These are phyloP conservation scores for Parmales sp. DNA, from an alignment of 108 stramenopile species.

Conservation along the genomic window DNA sequence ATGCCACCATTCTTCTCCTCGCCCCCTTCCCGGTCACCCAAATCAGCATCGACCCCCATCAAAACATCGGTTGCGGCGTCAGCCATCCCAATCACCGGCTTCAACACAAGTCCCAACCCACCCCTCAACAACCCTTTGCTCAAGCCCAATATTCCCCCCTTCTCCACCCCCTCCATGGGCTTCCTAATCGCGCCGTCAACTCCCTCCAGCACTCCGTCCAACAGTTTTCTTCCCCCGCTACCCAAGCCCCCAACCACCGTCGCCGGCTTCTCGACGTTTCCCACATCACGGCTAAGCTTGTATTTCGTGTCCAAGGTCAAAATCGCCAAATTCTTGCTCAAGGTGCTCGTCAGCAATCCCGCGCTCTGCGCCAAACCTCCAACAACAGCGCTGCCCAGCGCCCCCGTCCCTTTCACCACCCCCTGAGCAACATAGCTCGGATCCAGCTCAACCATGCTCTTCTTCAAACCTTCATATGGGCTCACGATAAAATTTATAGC, in stretches of 20 bases:
- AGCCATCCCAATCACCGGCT: constrained; percentile 81
- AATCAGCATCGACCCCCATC: constrained; percentile 66
- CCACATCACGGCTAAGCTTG: constrained; percentile 57
- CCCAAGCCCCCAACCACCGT: constrained; percentile 56
- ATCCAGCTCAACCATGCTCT: constrained; percentile 61
- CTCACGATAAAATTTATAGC: constrained; percentile 64
- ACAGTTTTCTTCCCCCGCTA: constrained; percentile 53
- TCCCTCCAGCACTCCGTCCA: constrained; percentile 64
- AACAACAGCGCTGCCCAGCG: constrained; percentile 71
- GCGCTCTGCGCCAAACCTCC: constrained; percentile 79
- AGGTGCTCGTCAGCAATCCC: constrained; percentile 60
- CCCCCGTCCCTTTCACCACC: constrained; percentile 68
- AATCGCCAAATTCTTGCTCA: constrained; percentile 68
- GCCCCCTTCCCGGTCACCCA: constrained; percentile 19
- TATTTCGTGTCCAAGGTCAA: constrained; percentile 74
- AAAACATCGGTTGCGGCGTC: constrained; percentile 81
- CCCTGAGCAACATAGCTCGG: constrained; percentile 67
- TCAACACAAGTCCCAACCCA: constrained; percentile 70
- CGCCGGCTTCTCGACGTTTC: constrained; percentile 19
- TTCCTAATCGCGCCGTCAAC: constrained; percentile 62
- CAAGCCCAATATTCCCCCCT: constrained; percentile 65
- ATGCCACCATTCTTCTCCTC: background rate
- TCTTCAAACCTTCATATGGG: constrained; percentile 65
- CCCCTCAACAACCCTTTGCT: constrained; percentile 72
- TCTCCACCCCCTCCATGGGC: constrained; percentile 69